A percentile compares a stretch with the other conserved stretches of the same genome.
Evolutionary conservation across 2,329 filamentous ascomycete genomes (phyloP).

Genomic region (Clonostachys solani): DNA sequence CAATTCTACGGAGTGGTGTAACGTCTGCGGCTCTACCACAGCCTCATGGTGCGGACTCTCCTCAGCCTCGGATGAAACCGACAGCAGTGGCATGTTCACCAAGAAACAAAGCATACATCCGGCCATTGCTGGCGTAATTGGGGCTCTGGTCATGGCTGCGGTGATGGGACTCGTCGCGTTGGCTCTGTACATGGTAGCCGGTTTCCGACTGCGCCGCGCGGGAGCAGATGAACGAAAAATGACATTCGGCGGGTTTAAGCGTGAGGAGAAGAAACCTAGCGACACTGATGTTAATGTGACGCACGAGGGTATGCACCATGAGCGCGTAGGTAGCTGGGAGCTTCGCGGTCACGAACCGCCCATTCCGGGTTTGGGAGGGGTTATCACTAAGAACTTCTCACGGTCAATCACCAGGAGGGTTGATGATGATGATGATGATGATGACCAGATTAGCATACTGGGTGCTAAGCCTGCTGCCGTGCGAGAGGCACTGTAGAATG

Average conservation of each 20-base stretch:
- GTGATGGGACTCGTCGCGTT: constrained; percentile 24
- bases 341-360: constrained; percentile 14
- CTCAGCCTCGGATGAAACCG: not conserved
- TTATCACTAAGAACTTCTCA: not conserved
- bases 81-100: not conserved
- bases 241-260: constrained; percentile 33
- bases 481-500: constrained; percentile 15
- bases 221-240: constrained; percentile 5
- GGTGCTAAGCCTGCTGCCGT: constrained; percentile 28
- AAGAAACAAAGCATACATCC: constrained; percentile 18
- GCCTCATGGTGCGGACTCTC: constrained; percentile 29
- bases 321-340: constrained; percentile 47
- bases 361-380: not conserved
- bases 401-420: not conserved
- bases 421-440: constrained; percentile 8
- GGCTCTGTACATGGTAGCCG: constrained; percentile 23
- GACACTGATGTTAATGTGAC: constrained; percentile 37
- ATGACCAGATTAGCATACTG: constrained; percentile 28
- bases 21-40: constrained; percentile 24
- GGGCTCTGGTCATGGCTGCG: constrained; percentile 32
- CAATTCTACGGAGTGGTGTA: constrained; percentile 35
- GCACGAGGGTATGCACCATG: constrained; percentile 32
- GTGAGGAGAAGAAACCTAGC: constrained; percentile 35
- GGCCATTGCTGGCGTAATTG: constrained; percentile 39
- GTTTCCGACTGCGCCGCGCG: constrained; percentile 20